Percentiles rank a stretch among this genome's conserved stretches.
These are phyloP conservation scores for Solanum peruvianum DNA, from an alignment of 257 asterid genomes.

Conservation along the genomic window DNA sequence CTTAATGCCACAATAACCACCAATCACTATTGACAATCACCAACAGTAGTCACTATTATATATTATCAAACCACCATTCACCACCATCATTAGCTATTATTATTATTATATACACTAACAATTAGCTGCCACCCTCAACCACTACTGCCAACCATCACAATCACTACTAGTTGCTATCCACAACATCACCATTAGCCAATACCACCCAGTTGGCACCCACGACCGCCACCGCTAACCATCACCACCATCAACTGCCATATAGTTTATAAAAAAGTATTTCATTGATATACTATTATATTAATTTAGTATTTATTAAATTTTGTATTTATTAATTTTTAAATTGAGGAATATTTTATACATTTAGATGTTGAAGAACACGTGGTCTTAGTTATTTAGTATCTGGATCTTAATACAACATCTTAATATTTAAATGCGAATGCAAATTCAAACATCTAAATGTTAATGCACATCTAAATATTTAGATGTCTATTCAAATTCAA, in stretches of 20 bases:
- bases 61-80: background rate
- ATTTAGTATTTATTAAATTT: too few relatives aligned
- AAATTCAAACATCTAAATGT: background rate
- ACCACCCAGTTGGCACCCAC: background rate
- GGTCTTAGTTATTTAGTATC: background rate
- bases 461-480: background rate
- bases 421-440: background rate
- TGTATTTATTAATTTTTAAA: background rate
- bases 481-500: background rate
- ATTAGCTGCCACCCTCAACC: background rate
- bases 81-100: background rate
- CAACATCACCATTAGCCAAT: background rate
- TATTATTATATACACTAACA: background rate
- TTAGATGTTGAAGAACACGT: background rate
- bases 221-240: background rate
- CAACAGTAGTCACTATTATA: background rate
- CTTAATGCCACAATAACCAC: background rate
- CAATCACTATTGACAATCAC: background rate
- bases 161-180: background rate
- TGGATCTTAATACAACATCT: background rate
- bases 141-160: background rate
- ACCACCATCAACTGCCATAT: background rate
- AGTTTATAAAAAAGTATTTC: background rate
- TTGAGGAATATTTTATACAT: background rate
- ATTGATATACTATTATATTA: background rate